Percentiles rank a stretch among this genome's conserved stretches.
phyloP scores from a whole-genome alignment of 1,139 yeast species.

The Hansenula sp. region DNA sequence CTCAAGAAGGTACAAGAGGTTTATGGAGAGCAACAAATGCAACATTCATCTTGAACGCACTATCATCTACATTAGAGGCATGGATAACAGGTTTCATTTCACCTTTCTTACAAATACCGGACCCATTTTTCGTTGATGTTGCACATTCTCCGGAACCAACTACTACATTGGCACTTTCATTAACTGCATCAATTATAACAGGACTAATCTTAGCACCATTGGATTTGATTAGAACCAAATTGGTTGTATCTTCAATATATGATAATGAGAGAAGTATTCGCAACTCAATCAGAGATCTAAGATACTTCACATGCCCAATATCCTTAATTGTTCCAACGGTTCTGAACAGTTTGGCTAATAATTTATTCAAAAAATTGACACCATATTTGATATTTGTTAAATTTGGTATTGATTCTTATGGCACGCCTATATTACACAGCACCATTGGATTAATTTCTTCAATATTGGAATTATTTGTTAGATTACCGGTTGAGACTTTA shows the following conservation, averaged over 20 bases:
- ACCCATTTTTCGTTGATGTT: slow-evolving; percentile 81
- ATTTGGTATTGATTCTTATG: slow-evolving; percentile 66
- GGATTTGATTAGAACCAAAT: slow-evolving; percentile 72
- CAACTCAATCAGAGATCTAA: slow-evolving; percentile 29
- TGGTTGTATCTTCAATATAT: slow-evolving; percentile 57
- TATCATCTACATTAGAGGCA: slow-evolving; percentile 77
- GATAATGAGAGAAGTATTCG: slow-evolving; percentile 30
- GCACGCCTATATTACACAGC: slow-evolving; percentile 61
- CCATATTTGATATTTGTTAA: slow-evolving; percentile 67
- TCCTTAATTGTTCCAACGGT: slow-evolving; percentile 47
- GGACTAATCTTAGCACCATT: slow-evolving; percentile 79
- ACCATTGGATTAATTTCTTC: slow-evolving; percentile 49
- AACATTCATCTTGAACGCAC: slow-evolving; percentile 71
- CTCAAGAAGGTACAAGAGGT: slow-evolving; percentile 81
- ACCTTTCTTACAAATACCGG: slow-evolving; percentile 82
- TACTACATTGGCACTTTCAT: slow-evolving; percentile 60
- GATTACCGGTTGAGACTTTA: slow-evolving; percentile 84
- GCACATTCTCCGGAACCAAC: slow-evolving; percentile 78
- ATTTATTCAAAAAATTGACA: slow-evolving; percentile 63
- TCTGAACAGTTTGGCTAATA: slow-evolving; percentile 60
- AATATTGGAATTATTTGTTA: slow-evolving; percentile 64
- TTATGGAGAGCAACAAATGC: slow-evolving; percentile 87
- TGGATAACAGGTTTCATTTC: slow-evolving; percentile 90
- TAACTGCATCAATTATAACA: slow-evolving; percentile 70
- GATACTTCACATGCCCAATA: slow-evolving; percentile 53